These are phyloP conservation scores for Pycnococcus provasolii DNA, from an alignment of 139 green algal genomes.

Conservation along the genomic window DNA sequence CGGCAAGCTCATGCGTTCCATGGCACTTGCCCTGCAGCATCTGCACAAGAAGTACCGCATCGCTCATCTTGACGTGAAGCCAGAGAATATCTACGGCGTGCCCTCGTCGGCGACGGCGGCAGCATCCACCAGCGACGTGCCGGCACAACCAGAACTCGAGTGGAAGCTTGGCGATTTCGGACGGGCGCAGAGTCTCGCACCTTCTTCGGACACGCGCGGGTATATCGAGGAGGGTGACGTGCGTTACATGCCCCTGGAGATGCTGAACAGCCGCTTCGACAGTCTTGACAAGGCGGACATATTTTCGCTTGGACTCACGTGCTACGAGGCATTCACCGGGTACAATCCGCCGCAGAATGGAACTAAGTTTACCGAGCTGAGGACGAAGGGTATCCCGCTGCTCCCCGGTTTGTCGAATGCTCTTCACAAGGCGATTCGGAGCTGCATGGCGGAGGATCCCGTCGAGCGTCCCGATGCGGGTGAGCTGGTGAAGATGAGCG, in stretches of 20 bases:
- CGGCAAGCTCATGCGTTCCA: no score
- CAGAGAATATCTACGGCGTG: constrained; percentile 76
- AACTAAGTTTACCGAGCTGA: no score
- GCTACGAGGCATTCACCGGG: constrained; percentile 41
- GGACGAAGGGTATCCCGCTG: no score
- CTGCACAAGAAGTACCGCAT: constrained; percentile 34
- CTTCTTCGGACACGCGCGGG: not conserved
- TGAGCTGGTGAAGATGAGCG: no score
- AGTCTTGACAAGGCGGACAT: constrained; percentile 75
- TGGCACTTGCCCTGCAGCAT: no score
- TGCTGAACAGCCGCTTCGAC: constrained; percentile 50
- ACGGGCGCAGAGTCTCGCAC: constrained; percentile 33
- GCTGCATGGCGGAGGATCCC: no score
- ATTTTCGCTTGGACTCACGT: constrained; percentile 68
- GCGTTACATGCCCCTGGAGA: constrained; percentile 73
- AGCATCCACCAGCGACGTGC: constrained; percentile 3
- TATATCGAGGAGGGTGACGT: constrained; percentile 55
- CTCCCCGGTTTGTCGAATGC: no score
- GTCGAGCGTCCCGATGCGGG: no score
- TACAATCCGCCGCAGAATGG: no score
- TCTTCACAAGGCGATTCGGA: no score
- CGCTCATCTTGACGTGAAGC: constrained; percentile 90
- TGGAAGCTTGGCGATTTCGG: constrained; percentile 83
- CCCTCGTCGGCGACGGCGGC: no score
- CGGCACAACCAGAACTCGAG: not conserved